phyloP scores from a whole-genome alignment of 148 eudicot genomes.

The Spergularia marina region DNA sequence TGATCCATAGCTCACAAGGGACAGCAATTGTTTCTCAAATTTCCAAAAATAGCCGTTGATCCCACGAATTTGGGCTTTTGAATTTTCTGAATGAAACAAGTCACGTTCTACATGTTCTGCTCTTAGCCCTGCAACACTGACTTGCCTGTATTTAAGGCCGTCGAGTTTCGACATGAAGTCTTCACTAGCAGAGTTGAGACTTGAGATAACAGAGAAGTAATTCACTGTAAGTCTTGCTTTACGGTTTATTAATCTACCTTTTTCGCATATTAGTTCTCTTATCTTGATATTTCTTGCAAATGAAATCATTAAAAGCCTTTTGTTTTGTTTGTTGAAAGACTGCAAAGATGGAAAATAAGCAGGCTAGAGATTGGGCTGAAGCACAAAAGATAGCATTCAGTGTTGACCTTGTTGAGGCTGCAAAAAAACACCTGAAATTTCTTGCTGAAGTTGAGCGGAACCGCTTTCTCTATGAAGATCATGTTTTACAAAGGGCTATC shows the following conservation, averaged over 20 bases:
- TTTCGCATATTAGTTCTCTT: neutral
- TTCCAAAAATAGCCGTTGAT: no score
- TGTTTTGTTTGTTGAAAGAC: neutral
- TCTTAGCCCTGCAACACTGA: neutral
- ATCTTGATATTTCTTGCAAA: no score
- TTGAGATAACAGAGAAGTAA: neutral
- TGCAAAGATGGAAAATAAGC: conserved; percentile 27
- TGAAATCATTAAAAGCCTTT: neutral
- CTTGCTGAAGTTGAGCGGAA: conserved; percentile 67
- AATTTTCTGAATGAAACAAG: neutral
- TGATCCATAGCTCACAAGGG: no score
- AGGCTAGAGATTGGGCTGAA: conserved; percentile 58
- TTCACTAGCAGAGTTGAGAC: neutral
- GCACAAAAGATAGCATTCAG: conserved; percentile 55
- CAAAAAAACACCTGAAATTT: conserved; percentile 58
- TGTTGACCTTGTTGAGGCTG: conserved; percentile 56
- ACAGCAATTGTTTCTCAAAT: no score
- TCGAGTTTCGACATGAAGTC: neutral
- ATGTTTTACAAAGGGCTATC: conserved; percentile 49
- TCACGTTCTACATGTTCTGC: neutral
- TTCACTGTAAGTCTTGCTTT: neutral
- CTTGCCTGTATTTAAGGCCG: neutral
- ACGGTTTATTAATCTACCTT: neutral
- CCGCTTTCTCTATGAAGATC: conserved; percentile 59
- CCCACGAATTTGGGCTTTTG: neutral